Evolutionary conservation across 352 stramenopile species (phyloP).

Genomic region (Globisporangium radiosum): DNA sequence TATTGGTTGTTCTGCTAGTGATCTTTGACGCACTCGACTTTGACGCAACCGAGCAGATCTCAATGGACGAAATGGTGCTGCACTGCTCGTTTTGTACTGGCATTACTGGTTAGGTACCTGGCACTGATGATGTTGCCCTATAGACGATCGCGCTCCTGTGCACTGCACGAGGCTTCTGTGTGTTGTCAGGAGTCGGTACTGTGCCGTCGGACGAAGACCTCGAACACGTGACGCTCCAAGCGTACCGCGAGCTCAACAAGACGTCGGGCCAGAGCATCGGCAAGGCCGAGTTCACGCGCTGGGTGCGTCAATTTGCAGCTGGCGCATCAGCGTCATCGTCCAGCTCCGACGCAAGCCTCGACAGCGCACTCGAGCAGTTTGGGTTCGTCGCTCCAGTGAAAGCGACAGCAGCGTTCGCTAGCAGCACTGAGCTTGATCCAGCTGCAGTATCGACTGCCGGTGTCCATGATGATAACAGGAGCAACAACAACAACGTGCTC

Average conservation of each 20-base stretch:
- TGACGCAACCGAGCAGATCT: constrained; percentile 60
- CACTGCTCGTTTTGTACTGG: not conserved
- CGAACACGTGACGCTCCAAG: constrained; percentile 44
- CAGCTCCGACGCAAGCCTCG: constrained; percentile 4
- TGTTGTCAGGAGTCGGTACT: constrained; percentile 34
- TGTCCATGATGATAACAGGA: no score
- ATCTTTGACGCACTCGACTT: constrained; percentile 76
- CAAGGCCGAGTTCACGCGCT: constrained; percentile 58
- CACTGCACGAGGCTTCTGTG: constrained; percentile 37
- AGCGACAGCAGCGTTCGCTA: not conserved
- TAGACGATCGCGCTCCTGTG: constrained; percentile 67
- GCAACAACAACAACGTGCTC: no score
- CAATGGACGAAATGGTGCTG: constrained; percentile 68
- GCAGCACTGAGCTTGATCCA: not conserved
- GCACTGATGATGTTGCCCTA: not conserved
- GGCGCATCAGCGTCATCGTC: not conserved
- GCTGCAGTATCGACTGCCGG: no score
- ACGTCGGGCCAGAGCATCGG: constrained; percentile 42
- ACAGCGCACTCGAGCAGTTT: constrained; percentile 10
- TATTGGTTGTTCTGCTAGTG: constrained; percentile 24
- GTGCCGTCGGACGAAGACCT: constrained; percentile 54
- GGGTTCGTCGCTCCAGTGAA: not conserved
- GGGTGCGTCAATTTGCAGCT: constrained; percentile 29
- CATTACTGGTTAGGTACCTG: not conserved
- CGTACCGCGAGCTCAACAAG: constrained; percentile 58